Conservation (phyloP, 23 red algal genomes). For the Gracilaria vermiculophylla region DNA sequence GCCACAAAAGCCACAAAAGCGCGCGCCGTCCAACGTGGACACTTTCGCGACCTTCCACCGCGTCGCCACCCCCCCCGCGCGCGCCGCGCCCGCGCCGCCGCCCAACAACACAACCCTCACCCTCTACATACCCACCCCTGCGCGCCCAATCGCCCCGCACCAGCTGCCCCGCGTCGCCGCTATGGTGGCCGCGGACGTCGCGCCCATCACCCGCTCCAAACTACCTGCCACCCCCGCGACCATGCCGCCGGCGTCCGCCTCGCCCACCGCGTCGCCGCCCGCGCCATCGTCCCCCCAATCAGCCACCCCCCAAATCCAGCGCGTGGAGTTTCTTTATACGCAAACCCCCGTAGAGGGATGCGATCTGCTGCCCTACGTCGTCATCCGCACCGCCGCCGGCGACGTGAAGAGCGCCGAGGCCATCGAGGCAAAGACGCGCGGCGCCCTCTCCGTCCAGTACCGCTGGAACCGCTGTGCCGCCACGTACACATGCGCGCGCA, state of each 20-base stretch:
- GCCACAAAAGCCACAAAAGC: neutral
- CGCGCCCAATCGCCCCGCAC: too few relatives aligned
- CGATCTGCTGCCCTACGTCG: conserved; percentile 90
- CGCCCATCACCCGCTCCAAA: neutral
- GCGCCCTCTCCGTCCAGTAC: conserved; percentile 71
- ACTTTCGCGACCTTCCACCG: neutral
- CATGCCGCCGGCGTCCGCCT: conserved; percentile 12
- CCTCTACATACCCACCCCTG: too few relatives aligned
- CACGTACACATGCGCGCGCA: conserved; percentile 62
- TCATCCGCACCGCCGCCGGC: conserved; percentile 67
- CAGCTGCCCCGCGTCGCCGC: conserved; percentile 13
- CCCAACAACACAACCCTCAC: neutral
- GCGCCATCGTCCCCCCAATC: conserved; percentile 7
- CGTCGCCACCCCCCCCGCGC: neutral
- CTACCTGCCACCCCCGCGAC: conserved; percentile 1
- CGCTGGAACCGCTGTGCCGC: conserved; percentile 81
- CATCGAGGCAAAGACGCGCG: conserved; percentile 79
- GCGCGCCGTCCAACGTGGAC: neutral
- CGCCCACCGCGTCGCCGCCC: conserved; percentile 14
- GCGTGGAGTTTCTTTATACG: conserved; percentile 86
- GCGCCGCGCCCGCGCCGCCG: too few relatives aligned
- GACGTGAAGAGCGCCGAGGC: conserved; percentile 74
- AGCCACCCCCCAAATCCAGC: conserved; percentile 44
- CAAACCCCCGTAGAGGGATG: conserved; percentile 88
- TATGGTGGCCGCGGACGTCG: neutral